These are phyloP conservation scores for Teratosphaeria pseudoeucalypti DNA, from an alignment of 2,329 filamentous ascomycete genomes.

Conservation along the genomic window DNA sequence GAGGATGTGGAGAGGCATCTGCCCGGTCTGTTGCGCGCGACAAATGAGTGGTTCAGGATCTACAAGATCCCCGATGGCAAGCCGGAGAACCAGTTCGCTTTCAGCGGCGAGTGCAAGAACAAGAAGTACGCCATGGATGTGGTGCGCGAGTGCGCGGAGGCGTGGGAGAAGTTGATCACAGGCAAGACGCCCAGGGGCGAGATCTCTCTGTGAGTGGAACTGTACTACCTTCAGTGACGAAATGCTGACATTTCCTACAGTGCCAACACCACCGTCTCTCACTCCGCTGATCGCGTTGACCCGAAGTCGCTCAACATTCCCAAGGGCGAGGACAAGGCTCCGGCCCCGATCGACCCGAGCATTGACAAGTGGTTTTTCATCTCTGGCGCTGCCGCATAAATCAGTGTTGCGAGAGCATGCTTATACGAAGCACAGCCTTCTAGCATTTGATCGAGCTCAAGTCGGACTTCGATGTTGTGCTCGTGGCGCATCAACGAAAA, in stretches of 20 bases:
- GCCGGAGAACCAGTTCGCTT: conserved; percentile 99
- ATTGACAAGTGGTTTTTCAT: conserved; percentile 99
- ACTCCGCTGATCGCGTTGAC: conserved; percentile 63
- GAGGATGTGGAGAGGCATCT: conserved; percentile 99
- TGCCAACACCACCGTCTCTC: conserved; percentile 66
- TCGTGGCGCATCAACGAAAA: background rate
- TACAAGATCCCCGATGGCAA: conserved; percentile 99
- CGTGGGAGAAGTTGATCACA: conserved; percentile 91
- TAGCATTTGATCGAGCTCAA: background rate
- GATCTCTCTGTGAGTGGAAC: conserved; percentile 63
- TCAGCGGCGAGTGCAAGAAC: conserved; percentile 99
- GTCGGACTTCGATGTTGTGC: background rate
- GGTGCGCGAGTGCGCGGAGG: conserved; percentile 88
- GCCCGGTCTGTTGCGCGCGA: conserved; percentile 89
- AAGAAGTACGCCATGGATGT: conserved; percentile 97
- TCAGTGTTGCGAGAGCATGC: background rate
- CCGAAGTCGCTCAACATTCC: conserved; percentile 66
- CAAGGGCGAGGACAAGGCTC: conserved; percentile 63
- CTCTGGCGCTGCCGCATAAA: conserved; percentile 62
- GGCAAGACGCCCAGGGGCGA: conserved; percentile 73
- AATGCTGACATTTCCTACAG: conserved; percentile 34
- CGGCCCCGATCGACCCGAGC: conserved; percentile 85
- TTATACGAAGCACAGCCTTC: background rate
- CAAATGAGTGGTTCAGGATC: conserved; percentile 99
- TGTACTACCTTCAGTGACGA: background rate